A percentile compares a stretch with the other conserved stretches of the same genome.
Evolutionary conservation across 2,329 filamentous ascomycete species (phyloP).

Genomic region (Chrysosporium keratinophilum): DNA sequence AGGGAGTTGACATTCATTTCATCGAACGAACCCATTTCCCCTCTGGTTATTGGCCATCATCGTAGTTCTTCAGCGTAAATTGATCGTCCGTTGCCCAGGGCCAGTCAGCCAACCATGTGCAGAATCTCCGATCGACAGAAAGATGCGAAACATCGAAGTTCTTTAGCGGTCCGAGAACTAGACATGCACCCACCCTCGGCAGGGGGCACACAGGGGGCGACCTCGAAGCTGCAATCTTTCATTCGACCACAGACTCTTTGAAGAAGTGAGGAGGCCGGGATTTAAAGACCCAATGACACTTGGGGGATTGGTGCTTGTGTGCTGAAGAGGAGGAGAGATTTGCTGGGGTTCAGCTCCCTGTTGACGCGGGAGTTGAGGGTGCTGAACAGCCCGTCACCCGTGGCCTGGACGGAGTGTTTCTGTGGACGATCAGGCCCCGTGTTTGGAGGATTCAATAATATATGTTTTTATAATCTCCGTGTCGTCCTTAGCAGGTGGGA

Average conservation of each 20-base stretch:
- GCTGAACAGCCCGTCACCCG: neutral
- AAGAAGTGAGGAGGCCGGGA: neutral
- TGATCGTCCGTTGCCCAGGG: neutral
- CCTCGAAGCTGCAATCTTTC: neutral
- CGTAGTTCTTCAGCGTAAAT: neutral
- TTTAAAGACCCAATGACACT: neutral
- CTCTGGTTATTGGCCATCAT: neutral
- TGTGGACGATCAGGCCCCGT: conserved; percentile 1
- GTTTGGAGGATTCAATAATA: neutral
- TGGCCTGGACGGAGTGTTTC: neutral
- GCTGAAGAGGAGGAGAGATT: neutral
- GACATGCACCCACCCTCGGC: no score
- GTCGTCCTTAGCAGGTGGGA: no score
- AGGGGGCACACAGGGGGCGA: neutral
- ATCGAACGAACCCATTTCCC: neutral
- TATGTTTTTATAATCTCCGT: no score
- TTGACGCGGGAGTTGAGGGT: neutral
- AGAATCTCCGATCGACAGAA: neutral
- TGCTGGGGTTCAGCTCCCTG: neutral
- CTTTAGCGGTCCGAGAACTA: no score
- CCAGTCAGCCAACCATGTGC: neutral
- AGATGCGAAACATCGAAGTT: no score
- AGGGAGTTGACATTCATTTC: no score
- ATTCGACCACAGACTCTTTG: neutral
- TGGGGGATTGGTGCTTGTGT: neutral